phyloP scores from a whole-genome alignment of 768 basidiomycete species.

The Guyanaporus albipodus region DNA sequence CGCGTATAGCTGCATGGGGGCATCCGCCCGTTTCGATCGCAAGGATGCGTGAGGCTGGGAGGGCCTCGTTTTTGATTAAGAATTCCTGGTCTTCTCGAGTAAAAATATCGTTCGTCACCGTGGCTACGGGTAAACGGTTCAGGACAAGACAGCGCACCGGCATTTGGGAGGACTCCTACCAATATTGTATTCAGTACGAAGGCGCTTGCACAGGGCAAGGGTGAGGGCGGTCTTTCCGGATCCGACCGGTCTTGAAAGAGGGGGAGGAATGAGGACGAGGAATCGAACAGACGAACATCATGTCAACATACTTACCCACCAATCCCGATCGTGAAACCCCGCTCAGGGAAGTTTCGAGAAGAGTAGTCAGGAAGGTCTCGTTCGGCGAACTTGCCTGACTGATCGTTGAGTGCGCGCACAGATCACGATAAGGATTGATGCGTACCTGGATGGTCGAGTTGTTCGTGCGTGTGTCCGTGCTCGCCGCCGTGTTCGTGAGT shows the following conservation, averaged over 20 bases:
- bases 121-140: slow-evolving; percentile 47
- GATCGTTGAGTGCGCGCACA: background rate
- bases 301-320: slow-evolving; percentile 68
- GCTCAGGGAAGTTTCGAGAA: slow-evolving; percentile 78
- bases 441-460: slow-evolving; percentile 83
- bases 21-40: slow-evolving; percentile 99
- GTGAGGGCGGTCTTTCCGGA: slow-evolving; percentile 96
- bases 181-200: slow-evolving; percentile 86
- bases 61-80: slow-evolving; percentile 86
- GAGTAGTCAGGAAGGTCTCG: slow-evolving; percentile 90
- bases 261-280: background rate
- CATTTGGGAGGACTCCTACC: slow-evolving; percentile 45
- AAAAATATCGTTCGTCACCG: slow-evolving; percentile 99
- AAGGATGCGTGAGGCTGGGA: slow-evolving; percentile 79
- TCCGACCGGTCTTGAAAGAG: slow-evolving; percentile 77
- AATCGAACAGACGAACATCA: background rate
- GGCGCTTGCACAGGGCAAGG: slow-evolving; percentile 78
- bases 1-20: slow-evolving; percentile 96
- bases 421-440: background rate
- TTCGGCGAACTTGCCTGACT: slow-evolving; percentile 82
- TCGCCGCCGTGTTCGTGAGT: slow-evolving; percentile 62
- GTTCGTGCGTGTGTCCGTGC: slow-evolving; percentile 95
- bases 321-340: slow-evolving; percentile 97
- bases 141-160: slow-evolving; percentile 3
- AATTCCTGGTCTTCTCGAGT: slow-evolving; percentile 98